Evolutionary conservation across 179 eudicot genomes (phyloP), one percentile per base, ranked within the genome.

Genomic region (Pouteria campechiana): DNA sequence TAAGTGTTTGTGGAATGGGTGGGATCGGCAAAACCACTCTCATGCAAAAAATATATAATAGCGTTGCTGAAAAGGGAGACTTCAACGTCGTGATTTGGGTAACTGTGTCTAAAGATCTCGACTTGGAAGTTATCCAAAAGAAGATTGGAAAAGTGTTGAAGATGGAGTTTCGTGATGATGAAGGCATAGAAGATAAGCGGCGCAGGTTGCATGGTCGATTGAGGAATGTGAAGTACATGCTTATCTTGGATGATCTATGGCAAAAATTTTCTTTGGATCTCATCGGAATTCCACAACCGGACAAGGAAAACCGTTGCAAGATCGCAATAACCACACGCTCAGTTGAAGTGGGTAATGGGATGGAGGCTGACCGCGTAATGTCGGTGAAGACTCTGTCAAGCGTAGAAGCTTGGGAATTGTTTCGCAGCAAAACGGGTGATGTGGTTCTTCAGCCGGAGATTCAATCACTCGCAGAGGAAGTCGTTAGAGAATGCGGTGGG

Each of bases 331-430:
- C 48, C 21, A 44, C 48, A 14, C 34, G 33, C 7, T 44, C 48
- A 25, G 18, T 29, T 15, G 9, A 19, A 14, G 33, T 44, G 22
- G 25, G 48, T 7, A 44, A 34, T 21, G 33, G 29, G 5, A 44
- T 44, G 48, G 12, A 6, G 8, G 9, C 18, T 44, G 48, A 44
- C 17, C n/a, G 3, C 15, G 18, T 12, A 5, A 25, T 27, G 8
- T 8, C 25, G 48, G 16, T 44, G 15, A n/a, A 44, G 18, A 19
- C 17, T 12, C 15, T 44, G 48, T 15, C 12, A 17, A 20, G 29
- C 25, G 48, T 25, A 44, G 48, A 44, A 14, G 48, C 48, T 14
- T 44, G 48, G 48, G 9, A 25, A 7, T 31, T 44, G 29, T 44
- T 44, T 17, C 33, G 17, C 6, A 17, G 29, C 0, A 44, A 34